phyloP scores from a whole-genome alignment of 495 filamentous ascomycete species.

The Aspergillus taichungensis region DNA sequence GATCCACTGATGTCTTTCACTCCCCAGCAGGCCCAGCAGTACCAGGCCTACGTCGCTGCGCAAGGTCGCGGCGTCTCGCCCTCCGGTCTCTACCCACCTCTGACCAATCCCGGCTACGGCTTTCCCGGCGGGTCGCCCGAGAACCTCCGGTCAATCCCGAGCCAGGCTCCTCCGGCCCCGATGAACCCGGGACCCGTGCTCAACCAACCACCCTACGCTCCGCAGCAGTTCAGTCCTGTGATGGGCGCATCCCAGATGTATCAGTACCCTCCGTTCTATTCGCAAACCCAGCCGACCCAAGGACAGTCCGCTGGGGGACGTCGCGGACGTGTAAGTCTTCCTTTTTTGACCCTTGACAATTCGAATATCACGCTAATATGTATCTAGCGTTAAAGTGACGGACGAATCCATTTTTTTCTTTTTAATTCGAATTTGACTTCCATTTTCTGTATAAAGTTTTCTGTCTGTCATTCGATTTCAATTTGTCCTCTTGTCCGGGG shows the following conservation, averaged over 20 bases:
- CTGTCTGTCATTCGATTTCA: constrained; percentile 15
- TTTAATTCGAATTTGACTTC: constrained; percentile 28
- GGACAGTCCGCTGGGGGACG: constrained; percentile 39
- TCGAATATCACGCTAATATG: background rate
- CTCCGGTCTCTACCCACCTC: constrained; percentile 32
- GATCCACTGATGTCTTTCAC: constrained; percentile 30
- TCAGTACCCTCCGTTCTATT: constrained; percentile 43
- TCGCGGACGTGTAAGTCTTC: constrained; percentile 40
- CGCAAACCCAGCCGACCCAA: constrained; percentile 36
- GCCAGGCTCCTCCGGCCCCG: constrained; percentile 23
- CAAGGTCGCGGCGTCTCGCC: constrained; percentile 38
- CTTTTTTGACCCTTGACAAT: background rate
- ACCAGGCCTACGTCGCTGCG: constrained; percentile 35
- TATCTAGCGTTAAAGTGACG: constrained; percentile 23
- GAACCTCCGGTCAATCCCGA: constrained; percentile 32
- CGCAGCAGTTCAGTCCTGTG: constrained; percentile 41
- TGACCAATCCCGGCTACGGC: constrained; percentile 29
- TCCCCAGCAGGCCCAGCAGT: constrained; percentile 38
- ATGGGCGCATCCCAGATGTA: constrained; percentile 42
- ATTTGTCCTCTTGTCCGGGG: constrained; percentile 1
- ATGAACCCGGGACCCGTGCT: constrained; percentile 36
- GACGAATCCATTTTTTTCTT: constrained; percentile 7
- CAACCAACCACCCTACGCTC: constrained; percentile 33
- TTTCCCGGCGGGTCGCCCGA: constrained; percentile 35
- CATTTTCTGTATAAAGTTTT: constrained; percentile 37